phyloP scores from a whole-genome alignment of 495 filamentous ascomycete genomes.

The Bathelium albidoporum region DNA sequence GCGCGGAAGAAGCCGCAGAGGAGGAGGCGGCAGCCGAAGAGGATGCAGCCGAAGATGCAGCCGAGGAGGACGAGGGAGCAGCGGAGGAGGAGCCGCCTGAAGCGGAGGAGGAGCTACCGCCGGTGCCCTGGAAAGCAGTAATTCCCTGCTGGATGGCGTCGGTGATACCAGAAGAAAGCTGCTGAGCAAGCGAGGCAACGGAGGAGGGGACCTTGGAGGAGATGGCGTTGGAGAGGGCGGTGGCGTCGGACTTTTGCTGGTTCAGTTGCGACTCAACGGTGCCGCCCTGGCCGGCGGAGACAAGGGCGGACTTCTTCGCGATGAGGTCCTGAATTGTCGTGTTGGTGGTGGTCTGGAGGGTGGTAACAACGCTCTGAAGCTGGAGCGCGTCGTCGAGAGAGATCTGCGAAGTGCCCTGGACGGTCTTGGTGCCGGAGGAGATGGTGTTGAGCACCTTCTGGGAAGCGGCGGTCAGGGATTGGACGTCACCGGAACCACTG shows the following conservation, averaged over 20 bases:
- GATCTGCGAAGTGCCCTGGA: neutral
- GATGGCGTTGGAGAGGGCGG: neutral
- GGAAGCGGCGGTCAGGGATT: neutral
- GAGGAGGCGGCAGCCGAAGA: neutral
- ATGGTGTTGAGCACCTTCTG: neutral
- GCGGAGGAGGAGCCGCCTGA: neutral
- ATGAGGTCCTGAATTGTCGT: neutral
- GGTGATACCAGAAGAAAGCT: constrained; percentile 3
- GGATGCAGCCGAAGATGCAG: neutral
- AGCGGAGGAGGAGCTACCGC: neutral
- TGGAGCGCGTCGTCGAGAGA: neutral
- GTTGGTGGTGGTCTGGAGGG: neutral
- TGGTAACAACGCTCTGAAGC: neutral
- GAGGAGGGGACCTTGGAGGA: neutral
- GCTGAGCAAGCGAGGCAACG: neutral
- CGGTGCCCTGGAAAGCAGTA: neutral
- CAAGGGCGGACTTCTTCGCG: neutral
- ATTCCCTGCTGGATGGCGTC: neutral
- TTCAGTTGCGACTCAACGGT: neutral
- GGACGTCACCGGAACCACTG: neutral
- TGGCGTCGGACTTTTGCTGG: constrained; percentile 4
- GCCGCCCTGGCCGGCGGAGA: neutral
- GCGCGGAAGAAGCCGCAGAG: neutral
- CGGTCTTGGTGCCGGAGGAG: neutral
- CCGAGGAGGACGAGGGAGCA: neutral